These are phyloP conservation scores for Olyra latifolia DNA, from an alignment of 176 grass and related monocot species.

Conservation along the genomic window DNA sequence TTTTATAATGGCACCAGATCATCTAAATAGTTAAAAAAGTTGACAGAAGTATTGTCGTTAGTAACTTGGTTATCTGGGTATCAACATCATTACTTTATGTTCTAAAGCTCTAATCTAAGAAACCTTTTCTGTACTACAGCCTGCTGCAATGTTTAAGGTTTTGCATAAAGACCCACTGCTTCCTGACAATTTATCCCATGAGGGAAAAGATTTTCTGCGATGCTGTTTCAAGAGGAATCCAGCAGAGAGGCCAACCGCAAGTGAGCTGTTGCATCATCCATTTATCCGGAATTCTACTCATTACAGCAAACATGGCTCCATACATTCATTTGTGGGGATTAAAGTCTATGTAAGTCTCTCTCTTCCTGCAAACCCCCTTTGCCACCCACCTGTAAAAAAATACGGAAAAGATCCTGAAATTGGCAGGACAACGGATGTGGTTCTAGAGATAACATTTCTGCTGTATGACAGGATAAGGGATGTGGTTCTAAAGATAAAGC, in stretches of 20 bases:
- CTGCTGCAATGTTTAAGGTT: constrained; percentile 94
- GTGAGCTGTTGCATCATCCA: constrained; percentile 68
- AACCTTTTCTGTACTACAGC: constrained; percentile 40
- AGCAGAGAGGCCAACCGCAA: constrained; percentile 69
- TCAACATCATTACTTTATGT: not conserved
- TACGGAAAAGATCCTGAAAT: not conserved
- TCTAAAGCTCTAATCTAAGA: constrained; percentile 4
- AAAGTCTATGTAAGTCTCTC: constrained; percentile 46
- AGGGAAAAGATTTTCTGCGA: constrained; percentile 82
- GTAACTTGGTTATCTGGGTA: not conserved
- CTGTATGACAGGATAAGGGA: constrained; percentile 47
- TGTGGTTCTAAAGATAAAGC: constrained; percentile 47
- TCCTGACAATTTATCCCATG: constrained; percentile 66
- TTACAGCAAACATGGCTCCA: constrained; percentile 64
- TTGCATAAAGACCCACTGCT: constrained; percentile 71
- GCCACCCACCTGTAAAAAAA: not conserved
- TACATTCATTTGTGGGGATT: constrained; percentile 54
- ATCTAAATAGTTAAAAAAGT: not conserved
- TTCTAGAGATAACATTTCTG: not conserved
- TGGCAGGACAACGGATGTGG: not conserved
- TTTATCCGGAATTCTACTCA: constrained; percentile 77
- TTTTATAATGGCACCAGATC: not conserved
- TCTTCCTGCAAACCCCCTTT: not conserved
- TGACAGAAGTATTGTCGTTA: constrained; percentile 11
- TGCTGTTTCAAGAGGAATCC: constrained; percentile 88